These are phyloP conservation scores for Eucalyptus curtisii DNA, from an alignment of 345 rosid genomes.

Conservation along the genomic window DNA sequence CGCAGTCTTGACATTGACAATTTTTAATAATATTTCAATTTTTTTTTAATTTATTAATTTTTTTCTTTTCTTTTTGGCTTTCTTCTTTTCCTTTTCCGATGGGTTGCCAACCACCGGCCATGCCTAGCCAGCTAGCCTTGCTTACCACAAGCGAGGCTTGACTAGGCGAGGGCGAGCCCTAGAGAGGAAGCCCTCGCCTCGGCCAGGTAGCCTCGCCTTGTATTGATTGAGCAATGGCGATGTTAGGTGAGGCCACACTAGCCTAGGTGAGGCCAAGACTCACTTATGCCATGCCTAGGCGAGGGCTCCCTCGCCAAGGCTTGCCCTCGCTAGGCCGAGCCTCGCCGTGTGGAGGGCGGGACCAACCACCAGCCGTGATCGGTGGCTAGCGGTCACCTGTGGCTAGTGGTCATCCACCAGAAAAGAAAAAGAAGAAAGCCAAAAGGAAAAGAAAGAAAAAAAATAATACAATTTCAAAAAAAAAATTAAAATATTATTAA, in stretches of 20 bases:
- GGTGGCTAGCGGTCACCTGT: rapidly evolving
- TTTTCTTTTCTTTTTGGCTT: no score
- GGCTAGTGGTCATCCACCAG: rapidly evolving
- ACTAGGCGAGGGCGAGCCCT: no score
- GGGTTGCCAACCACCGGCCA: no score
- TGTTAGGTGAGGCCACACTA: rapidly evolving
- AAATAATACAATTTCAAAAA: no score
- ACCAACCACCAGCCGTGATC: rapidly evolving
- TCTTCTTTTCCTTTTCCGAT: no score
- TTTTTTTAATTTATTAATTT: not conserved
- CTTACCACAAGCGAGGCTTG: no score
- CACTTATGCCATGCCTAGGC: rapidly evolving
- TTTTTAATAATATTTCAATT: no score
- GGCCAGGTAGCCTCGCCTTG: rapidly evolving
- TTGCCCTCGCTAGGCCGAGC: rapidly evolving
- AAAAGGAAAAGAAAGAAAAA: no score
- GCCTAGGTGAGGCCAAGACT: rapidly evolving
- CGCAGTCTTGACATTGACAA: rapidly evolving
- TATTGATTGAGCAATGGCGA: rapidly evolving
- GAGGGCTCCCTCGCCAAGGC: rapidly evolving
- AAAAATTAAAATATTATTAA: no score
- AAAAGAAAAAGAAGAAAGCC: no score
- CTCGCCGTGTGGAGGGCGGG: rapidly evolving
- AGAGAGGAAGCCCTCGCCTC: no score
- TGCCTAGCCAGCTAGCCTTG: rapidly evolving